These are phyloP conservation scores for Byssothecium circinans DNA, from an alignment of 2,329 filamentous ascomycete species.

Conservation along the genomic window DNA sequence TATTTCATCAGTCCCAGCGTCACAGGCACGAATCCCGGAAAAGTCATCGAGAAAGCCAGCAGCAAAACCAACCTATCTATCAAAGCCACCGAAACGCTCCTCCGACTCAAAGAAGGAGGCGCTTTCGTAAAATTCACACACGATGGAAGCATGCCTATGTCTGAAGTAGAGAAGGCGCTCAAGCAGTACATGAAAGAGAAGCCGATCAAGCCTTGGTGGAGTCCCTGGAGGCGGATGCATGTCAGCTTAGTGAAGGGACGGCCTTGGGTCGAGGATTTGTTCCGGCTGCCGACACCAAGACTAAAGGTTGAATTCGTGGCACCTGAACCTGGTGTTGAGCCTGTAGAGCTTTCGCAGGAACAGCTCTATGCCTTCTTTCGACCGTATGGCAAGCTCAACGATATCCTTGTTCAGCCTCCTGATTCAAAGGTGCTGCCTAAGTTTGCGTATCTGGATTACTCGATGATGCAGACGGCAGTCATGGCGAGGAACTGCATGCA, in stretches of 20 bases:
- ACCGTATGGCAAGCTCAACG: slow-evolving; percentile 84
- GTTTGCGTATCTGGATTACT: slow-evolving; percentile 79
- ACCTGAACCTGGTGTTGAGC: slow-evolving; percentile 67
- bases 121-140: slow-evolving; percentile 85
- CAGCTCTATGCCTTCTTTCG: slow-evolving; percentile 84
- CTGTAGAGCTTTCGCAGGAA: slow-evolving; percentile 82
- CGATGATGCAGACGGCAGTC: slow-evolving; percentile 71
- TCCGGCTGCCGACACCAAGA: slow-evolving; percentile 74
- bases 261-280: slow-evolving; percentile 93
- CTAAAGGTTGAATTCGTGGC: slow-evolving; percentile 85
- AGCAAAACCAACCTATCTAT: slow-evolving; percentile 61
- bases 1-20: slow-evolving; percentile 55
- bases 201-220: slow-evolving; percentile 87
- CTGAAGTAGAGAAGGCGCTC: slow-evolving; percentile 64
- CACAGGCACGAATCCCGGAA: slow-evolving; percentile 58
- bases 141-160: slow-evolving; percentile 49
- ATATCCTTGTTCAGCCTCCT: slow-evolving; percentile 78
- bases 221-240: slow-evolving; percentile 73
- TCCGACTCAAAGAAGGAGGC: slow-evolving; percentile 86
- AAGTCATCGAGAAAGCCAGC: slow-evolving; percentile 61
- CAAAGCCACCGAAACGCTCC: slow-evolving; percentile 78
- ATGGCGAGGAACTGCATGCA: slow-evolving; percentile 94
- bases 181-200: slow-evolving; percentile 66
- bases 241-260: slow-evolving; percentile 76
- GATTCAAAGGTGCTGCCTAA: slow-evolving; percentile 84